Base-by-base conservation (phyloP, 352 stramenopile genomes). In the Phytophthora chlamydospora region DNA sequence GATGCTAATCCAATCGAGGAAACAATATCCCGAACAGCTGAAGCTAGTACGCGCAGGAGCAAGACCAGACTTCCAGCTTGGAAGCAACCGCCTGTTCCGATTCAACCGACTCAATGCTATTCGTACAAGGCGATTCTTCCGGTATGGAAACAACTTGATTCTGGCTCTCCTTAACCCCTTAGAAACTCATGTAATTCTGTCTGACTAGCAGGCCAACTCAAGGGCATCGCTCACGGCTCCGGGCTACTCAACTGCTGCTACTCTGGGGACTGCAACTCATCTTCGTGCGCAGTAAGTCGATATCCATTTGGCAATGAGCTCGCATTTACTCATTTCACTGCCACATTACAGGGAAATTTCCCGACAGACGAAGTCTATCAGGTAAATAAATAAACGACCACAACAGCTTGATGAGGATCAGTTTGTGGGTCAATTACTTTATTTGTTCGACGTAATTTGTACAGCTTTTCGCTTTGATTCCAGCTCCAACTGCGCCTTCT, bases 21-120 rank as follows among this genome's bases (percentile, higher is more conserved):
- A 41, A 7, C 43, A 24, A 36, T 14, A 14, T 21, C 43, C 35
- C 41, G 33, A 51, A 40, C 29, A 40, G n/a, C 14, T 8, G 43
- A 54, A 29, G 6, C 2, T 6, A 39, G 16, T 13, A 35, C 9
- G 40, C 31, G 21, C 19, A 49, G 13, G 35, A 47, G n/a, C 41
- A 61, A 9, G 48, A 35, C 0, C n/a, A 62, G 77, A 32, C 35
- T 78, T 0, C 73, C 79, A 19, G 48, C 64, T 4, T 90, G 84
- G 81, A 89, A 88, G 48, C 76, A 68, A 33, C 66, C 78, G 9
- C 78, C 74, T 1, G 78, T 93, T 29, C 84, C 84, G 7, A 62
- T 91, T 19, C 62, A 83, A 9, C 78, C 81, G 14, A 40, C 56
- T 1, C 70, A 89, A 33, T 72, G 62, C 40, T 88, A 87, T 54